phyloP scores from a whole-genome alignment of 257 asterid species.

The Solanum sitiens region DNA sequence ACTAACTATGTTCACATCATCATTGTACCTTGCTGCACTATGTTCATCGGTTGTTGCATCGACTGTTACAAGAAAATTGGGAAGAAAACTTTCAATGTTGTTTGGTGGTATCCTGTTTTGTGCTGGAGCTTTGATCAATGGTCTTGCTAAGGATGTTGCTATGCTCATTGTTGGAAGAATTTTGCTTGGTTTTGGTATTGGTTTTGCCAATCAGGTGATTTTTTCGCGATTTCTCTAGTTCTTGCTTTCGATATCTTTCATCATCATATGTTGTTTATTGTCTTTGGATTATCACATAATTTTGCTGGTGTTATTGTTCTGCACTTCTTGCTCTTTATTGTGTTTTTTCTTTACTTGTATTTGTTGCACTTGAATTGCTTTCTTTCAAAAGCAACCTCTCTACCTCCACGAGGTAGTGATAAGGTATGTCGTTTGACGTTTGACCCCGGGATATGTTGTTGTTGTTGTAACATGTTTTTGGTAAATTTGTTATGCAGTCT shows the following conservation, averaged over 20 bases:
- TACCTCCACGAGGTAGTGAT: not conserved
- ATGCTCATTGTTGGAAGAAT: constrained; percentile 79
- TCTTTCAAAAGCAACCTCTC: not conserved
- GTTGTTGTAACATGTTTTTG: not conserved
- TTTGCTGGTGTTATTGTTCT: too few relatives aligned
- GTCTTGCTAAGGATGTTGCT: constrained; percentile 41
- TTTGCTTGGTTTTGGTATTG: constrained; percentile 75
- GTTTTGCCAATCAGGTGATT: constrained; percentile 77
- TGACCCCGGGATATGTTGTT: not conserved
- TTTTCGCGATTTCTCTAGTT: not conserved
- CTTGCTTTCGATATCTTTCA: not conserved
- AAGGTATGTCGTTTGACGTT: too few relatives aligned
- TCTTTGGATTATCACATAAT: too few relatives aligned
- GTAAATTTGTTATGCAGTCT: constrained; percentile 18
- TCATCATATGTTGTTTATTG: not conserved
- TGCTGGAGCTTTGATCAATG: constrained; percentile 67
- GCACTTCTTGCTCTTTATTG: not conserved
- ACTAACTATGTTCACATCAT: constrained; percentile 73
- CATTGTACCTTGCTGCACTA: constrained; percentile 79
- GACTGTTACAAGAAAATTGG: constrained; percentile 46
- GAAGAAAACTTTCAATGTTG: constrained; percentile 66
- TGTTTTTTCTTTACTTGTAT: not conserved
- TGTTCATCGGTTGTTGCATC: constrained; percentile 56
- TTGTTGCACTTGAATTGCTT: not conserved
- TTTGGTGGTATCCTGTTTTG: constrained; percentile 64